Evolutionary conservation across 192 early-diverging fungal species (phyloP).

Genomic region (Entomortierella lignicola): DNA sequence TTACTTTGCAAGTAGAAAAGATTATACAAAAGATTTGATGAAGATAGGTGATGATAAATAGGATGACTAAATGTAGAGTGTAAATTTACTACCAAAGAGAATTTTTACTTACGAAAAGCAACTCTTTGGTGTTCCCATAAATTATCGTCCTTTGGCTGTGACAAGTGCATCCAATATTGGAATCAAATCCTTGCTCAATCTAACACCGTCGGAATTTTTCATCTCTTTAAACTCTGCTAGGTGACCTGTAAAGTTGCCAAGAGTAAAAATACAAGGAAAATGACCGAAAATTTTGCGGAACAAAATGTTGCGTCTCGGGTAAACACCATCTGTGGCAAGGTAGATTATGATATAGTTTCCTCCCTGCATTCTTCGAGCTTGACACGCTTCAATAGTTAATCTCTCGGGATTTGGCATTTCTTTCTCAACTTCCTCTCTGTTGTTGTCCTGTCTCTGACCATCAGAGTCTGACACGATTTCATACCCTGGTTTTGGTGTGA

Average conservation of each 20-base stretch:
- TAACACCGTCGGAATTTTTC: constrained; percentile 57
- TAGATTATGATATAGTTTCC: constrained; percentile 51
- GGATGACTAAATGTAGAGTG: too few relatives aligned
- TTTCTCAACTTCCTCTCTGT: neutral
- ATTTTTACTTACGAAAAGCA: constrained; percentile 62
- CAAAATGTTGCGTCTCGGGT: constrained; percentile 47
- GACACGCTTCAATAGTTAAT: constrained; percentile 13
- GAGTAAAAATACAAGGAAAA: constrained; percentile 66
- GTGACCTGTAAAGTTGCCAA: constrained; percentile 60
- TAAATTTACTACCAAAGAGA: too few relatives aligned
- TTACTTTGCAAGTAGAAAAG: too few relatives aligned
- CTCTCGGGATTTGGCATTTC: constrained; percentile 4
- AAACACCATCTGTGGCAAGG: constrained; percentile 52
- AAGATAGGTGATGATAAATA: too few relatives aligned
- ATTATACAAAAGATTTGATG: too few relatives aligned
- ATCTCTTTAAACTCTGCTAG: constrained; percentile 38
- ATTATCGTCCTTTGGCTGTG: constrained; percentile 60
- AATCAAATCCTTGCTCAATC: constrained; percentile 58
- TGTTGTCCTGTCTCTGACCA: too few relatives aligned
- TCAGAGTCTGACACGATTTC: neutral
- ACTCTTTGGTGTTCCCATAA: constrained; percentile 62
- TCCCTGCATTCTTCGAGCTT: constrained; percentile 3
- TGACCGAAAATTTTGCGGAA: constrained; percentile 56
- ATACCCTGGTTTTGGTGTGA: constrained; percentile 31
- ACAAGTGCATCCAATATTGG: constrained; percentile 69